Percentiles rank a stretch among this genome's conserved stretches.
phyloP scores from a whole-genome alignment of 75 land plant genomes.

The Sequoia sempervirens region DNA sequence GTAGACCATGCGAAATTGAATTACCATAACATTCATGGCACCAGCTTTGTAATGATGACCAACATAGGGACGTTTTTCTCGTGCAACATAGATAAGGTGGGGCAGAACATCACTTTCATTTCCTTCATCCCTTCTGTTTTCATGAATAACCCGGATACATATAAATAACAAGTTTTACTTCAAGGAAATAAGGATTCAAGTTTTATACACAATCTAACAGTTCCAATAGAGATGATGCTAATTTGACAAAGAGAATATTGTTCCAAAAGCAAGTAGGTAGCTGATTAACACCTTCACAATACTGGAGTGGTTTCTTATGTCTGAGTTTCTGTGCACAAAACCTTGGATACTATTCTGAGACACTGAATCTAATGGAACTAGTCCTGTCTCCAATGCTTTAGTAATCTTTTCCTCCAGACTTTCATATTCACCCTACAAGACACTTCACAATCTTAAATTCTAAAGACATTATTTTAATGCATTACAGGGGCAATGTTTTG shows the following conservation, averaged over 20 bases:
- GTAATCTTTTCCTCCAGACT: neutral
- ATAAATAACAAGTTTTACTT: neutral
- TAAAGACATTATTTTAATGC: neutral
- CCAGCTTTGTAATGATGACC: constrained; percentile 62
- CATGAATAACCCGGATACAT: constrained; percentile 1
- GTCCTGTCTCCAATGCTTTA: constrained; percentile 1
- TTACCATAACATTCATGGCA: constrained; percentile 56
- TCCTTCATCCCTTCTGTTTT: neutral
- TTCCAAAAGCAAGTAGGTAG: neutral
- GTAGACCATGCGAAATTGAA: neutral
- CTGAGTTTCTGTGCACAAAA: constrained; percentile 3
- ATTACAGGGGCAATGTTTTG: neutral
- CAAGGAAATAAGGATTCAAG: neutral
- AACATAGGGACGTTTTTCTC: constrained; percentile 36
- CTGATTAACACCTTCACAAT: neutral
- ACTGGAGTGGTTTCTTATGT: constrained; percentile 2
- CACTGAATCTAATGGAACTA: neutral
- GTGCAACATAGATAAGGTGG: constrained; percentile 37
- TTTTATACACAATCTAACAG: neutral
- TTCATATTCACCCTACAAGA: constrained; percentile 2
- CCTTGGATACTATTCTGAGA: neutral
- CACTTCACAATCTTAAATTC: neutral
- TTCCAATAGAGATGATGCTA: neutral
- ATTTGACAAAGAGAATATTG: neutral
- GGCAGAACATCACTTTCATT: constrained; percentile 24